Percentiles rank a stretch among this genome's conserved stretches.
These are phyloP conservation scores for Globisporangium nunn DNA, from an alignment of 352 stramenopile genomes.

Conservation along the genomic window DNA sequence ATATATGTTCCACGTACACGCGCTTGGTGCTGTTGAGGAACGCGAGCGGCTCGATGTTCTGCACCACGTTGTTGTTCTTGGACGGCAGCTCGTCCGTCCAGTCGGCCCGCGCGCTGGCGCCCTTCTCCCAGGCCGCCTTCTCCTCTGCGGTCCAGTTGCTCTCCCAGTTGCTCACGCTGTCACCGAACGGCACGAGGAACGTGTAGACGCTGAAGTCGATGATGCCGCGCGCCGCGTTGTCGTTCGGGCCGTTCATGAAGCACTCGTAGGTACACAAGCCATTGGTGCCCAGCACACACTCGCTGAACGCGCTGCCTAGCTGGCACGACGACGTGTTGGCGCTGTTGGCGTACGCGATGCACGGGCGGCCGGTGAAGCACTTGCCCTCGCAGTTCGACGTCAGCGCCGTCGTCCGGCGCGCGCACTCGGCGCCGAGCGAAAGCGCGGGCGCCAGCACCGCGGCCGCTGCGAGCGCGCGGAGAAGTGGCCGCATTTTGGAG, in stretches of 20 bases:
- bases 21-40: slow-evolving; percentile 22
- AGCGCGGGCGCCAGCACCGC: too few relatives aligned
- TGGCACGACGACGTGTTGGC: slow-evolving; percentile 6
- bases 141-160: slow-evolving; percentile 24
- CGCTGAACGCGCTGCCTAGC: slow-evolving; percentile 15
- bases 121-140: slow-evolving; percentile 16
- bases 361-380: slow-evolving; percentile 48
- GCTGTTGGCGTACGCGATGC: slow-evolving; percentile 31
- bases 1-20: slow-evolving; percentile 21
- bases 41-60: slow-evolving; percentile 23
- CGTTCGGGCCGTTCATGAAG: slow-evolving; percentile 28
- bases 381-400: slow-evolving; percentile 40
- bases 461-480: too few relatives aligned
- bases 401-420: slow-evolving; percentile 31
- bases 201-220: slow-evolving; percentile 41
- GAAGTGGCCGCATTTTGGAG: too few relatives aligned
- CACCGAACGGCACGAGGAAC: slow-evolving; percentile 56
- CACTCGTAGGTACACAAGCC: slow-evolving; percentile 41
- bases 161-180: slow-evolving; percentile 34
- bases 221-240: slow-evolving; percentile 37
- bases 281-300: slow-evolving; percentile 16
- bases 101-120: slow-evolving; percentile 12
- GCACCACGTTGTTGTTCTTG: slow-evolving; percentile 25
- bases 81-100: slow-evolving; percentile 22
- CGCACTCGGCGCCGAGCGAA: slow-evolving; percentile 19